A percentile compares a stretch with the other conserved stretches of the same genome.
Conservation (phyloP, 768 basidiomycete genomes). For the Tylopilus sp. region DNA sequence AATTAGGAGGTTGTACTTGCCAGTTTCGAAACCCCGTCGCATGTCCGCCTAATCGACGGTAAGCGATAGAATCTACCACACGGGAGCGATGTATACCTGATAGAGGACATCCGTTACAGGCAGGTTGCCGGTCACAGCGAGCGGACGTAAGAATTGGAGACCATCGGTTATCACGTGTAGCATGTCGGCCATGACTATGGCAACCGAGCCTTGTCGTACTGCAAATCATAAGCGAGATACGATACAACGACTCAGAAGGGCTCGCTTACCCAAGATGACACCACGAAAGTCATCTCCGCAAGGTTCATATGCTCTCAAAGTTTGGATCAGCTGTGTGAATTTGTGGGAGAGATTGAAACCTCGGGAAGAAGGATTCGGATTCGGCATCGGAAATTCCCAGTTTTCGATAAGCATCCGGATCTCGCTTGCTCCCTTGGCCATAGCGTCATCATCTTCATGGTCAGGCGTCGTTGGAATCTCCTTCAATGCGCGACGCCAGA, state of each 20-base stretch:
- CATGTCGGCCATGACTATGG: conserved; percentile 56
- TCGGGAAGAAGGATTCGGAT: conserved; percentile 50
- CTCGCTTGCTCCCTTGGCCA: conserved; percentile 23
- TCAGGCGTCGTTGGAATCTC: conserved; percentile 31
- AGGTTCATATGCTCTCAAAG: conserved; percentile 51
- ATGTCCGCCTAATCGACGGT: conserved; percentile 40
- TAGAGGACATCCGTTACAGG: conserved; percentile 30
- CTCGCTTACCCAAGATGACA: conserved; percentile 57
- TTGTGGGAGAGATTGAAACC: conserved; percentile 71
- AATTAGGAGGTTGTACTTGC: conserved; percentile 62
- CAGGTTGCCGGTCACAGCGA: conserved; percentile 41
- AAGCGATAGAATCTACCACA: conserved; percentile 3
- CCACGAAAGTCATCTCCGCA: conserved; percentile 61
- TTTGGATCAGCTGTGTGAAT: conserved; percentile 55
- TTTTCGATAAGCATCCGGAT: conserved; percentile 47
- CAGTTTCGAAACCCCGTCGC: conserved; percentile 47
- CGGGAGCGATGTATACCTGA: conserved; percentile 26
- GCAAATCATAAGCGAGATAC: conserved; percentile 8
- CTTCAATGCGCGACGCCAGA: conserved; percentile 58
- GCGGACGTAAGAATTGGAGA: conserved; percentile 53
- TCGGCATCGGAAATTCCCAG: conserved; percentile 64
- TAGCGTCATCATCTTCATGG: conserved; percentile 34
- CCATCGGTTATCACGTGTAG: conserved; percentile 51
- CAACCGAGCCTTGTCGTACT: conserved; percentile 56
- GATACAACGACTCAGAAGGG: conserved; percentile 37